phyloP scores from a whole-genome alignment of 2,329 filamentous ascomycete species.

The Fusarium oligoseptatum region DNA sequence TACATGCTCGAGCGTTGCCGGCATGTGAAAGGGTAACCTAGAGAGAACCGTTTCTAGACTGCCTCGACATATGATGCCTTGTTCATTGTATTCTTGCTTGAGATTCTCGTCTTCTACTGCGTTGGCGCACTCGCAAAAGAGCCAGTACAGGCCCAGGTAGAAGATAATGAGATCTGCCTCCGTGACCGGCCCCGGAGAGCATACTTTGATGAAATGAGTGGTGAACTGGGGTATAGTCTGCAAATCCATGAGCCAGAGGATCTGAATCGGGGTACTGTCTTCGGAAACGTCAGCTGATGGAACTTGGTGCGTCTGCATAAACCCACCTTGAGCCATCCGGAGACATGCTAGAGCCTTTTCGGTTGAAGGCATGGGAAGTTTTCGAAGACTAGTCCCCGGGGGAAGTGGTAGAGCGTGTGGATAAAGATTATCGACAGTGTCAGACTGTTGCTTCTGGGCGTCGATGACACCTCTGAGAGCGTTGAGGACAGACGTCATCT shows the following conservation, averaged over 20 bases:
- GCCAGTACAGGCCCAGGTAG: neutral
- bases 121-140: neutral
- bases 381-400: neutral
- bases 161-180: neutral
- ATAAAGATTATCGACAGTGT: neutral
- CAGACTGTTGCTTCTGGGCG: neutral
- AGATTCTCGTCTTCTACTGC: neutral
- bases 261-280: neutral
- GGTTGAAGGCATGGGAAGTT: neutral
- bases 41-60: conserved; percentile 43
- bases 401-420: neutral
- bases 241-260: neutral
- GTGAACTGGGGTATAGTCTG: neutral
- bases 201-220: neutral
- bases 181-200: neutral
- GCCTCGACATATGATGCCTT: conserved; percentile 29
- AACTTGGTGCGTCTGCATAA: neutral
- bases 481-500: conserved; percentile 28
- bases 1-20: conserved; percentile 25
- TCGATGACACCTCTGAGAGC: neutral
- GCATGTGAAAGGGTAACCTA: conserved; percentile 36
- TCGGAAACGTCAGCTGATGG: neutral
- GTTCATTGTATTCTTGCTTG: neutral
- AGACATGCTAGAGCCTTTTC: neutral
- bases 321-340: neutral